These are phyloP conservation scores for Knoxia roxburghii DNA, from an alignment of 257 asterid genomes.

Conservation along the genomic window DNA sequence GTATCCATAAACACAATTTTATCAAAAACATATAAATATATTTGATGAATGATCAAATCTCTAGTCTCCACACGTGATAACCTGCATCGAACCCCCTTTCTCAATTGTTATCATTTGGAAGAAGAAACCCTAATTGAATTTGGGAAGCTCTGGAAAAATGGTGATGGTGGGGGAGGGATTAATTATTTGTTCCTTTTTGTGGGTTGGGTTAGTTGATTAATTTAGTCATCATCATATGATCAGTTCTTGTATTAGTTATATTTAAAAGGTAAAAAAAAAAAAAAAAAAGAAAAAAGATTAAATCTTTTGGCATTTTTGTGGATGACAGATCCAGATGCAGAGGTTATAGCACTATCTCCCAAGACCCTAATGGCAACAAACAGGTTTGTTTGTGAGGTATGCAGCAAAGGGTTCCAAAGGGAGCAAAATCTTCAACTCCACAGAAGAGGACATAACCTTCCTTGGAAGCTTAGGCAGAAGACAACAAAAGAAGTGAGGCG, in stretches of 20 bases:
- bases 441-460: conserved; percentile 75
- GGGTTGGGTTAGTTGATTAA: too few species aligned
- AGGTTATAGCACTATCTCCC: conserved; percentile 72
- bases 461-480: conserved; percentile 72
- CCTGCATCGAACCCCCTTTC: too few species aligned
- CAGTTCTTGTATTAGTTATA: too few species aligned
- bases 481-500: conserved; percentile 46
- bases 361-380: conserved; percentile 79
- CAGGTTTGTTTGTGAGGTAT: conserved; percentile 72
- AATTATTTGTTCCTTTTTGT: neutral
- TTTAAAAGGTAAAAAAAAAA: too few species aligned
- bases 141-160: neutral
- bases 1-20: conserved; percentile 27
- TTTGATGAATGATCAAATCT: too few species aligned
- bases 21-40: too few species aligned
- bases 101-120: too few species aligned
- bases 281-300: too few species aligned
- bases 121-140: conserved; percentile 15
- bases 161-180: too few species aligned
- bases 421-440: conserved; percentile 87
- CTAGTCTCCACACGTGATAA: too few species aligned
- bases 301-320: conserved; percentile 7
- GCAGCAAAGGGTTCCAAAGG: conserved; percentile 79
- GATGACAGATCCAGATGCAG: conserved; percentile 62
- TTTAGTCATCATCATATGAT: too few species aligned